Conservation (phyloP, 495 filamentous ascomycete species). For the Parmelia sp. region DNA sequence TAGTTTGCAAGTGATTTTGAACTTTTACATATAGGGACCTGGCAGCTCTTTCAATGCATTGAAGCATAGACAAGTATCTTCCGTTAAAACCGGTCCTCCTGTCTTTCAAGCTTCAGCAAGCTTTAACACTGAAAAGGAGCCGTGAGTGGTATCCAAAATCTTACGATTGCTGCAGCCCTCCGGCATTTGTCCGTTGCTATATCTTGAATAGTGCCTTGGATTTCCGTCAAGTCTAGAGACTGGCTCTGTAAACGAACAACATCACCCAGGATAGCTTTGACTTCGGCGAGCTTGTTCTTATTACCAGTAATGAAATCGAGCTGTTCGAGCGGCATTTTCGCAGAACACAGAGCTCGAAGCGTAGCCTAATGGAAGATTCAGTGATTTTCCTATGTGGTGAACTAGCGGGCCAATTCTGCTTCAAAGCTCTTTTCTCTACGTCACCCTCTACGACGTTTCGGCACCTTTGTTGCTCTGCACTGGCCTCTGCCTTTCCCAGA, state of each 20-base stretch:
- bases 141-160: conserved; percentile 12
- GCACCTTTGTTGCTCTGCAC: background rate
- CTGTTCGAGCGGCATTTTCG: conserved; percentile 28
- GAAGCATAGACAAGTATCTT: conserved; percentile 94
- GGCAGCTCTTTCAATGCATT: conserved; percentile 80
- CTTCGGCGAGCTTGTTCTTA: conserved; percentile 83
- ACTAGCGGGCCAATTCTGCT: background rate
- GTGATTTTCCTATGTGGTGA: background rate
- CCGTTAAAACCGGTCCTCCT: conserved; percentile 81
- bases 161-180: conserved; percentile 62
- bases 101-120: conserved; percentile 42
- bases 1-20: background rate
- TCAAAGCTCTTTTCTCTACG: background rate
- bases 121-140: background rate
- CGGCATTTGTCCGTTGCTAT: conserved; percentile 82
- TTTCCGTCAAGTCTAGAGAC: conserved; percentile 72
- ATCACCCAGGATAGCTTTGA: conserved; percentile 73
- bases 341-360: background rate
- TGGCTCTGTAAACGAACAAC: conserved; percentile 62
- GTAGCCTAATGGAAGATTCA: background rate
- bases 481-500: too few species aligned
- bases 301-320: conserved; percentile 98
- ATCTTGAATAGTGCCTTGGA: conserved; percentile 89
- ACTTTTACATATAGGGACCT: conserved; percentile 85
- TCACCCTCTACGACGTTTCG: background rate